Conservation (phyloP, 805 yeast species). For the Saccharomyces jurei region DNA sequence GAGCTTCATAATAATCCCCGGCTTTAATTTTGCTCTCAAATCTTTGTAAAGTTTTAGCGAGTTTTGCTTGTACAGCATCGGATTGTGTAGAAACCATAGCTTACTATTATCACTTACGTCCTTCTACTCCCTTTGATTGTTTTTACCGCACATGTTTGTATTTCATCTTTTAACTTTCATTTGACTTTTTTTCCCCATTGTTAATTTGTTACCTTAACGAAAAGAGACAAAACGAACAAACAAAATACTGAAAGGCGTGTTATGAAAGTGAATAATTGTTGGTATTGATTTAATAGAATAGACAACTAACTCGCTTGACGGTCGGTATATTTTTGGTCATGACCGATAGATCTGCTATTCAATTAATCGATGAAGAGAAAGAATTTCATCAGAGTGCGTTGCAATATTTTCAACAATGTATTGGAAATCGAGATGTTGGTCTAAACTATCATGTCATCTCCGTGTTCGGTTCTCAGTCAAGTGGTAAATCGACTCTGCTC, state of each 20-base stretch:
- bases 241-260: background rate
- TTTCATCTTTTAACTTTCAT: background rate
- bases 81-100: background rate
- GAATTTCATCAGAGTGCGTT: conserved; percentile 31
- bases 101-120: background rate
- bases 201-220: background rate
- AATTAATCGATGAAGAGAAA: conserved; percentile 47
- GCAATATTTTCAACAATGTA: conserved; percentile 17
- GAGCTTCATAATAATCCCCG: conserved; percentile 88
- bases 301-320: background rate
- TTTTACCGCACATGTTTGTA: background rate
- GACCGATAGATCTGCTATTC: conserved; percentile 31
- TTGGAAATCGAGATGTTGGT: conserved; percentile 38
- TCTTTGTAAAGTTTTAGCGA: conserved; percentile 53
- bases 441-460: conserved; percentile 82
- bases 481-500: conserved; percentile 90
- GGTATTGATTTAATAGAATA: background rate
- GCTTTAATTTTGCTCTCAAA: conserved; percentile 60
- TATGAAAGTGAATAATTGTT: background rate
- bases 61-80: conserved; percentile 28
- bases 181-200: background rate
- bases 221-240: background rate
- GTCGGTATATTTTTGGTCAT: background rate
- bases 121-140: background rate
- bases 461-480: conserved; percentile 94